A percentile compares a stretch with the other conserved stretches of the same genome.
These are phyloP conservation scores for Stagonosporopsis cucurbitacearum DNA, from an alignment of 2,329 filamentous ascomycete genomes.

Conservation along the genomic window DNA sequence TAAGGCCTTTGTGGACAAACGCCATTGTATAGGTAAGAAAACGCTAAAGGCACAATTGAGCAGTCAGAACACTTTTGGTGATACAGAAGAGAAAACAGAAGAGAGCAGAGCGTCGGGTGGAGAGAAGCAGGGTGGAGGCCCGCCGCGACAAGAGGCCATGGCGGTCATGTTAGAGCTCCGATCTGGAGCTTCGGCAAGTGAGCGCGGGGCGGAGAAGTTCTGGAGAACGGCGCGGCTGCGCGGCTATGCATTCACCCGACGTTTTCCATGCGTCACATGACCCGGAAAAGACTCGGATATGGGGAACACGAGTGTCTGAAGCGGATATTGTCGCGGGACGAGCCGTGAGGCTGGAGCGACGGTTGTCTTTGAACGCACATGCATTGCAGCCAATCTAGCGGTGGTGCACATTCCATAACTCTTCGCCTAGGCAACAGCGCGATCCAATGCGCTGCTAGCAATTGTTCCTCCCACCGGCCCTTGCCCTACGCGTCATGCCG, in stretches of 20 bases:
- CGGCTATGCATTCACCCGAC: slow-evolving; percentile 35
- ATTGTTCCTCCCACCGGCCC: slow-evolving; percentile 13
- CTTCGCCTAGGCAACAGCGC: not conserved
- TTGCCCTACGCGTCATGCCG: slow-evolving; percentile 7
- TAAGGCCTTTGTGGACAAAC: slow-evolving; percentile 67
- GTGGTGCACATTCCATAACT: slow-evolving; percentile 8
- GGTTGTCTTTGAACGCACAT: slow-evolving; percentile 15
- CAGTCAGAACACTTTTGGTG: slow-evolving; percentile 6
- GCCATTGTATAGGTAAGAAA: slow-evolving; percentile 44
- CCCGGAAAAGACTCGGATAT: slow-evolving; percentile 24
- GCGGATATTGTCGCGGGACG: slow-evolving; percentile 9
- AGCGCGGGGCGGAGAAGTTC: slow-evolving; percentile 33
- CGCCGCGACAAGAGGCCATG: slow-evolving; percentile 30
- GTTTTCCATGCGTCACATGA: slow-evolving; percentile 16
- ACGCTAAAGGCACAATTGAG: slow-evolving; percentile 19
- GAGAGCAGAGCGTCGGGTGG: slow-evolving; percentile 12
- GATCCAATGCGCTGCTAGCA: slow-evolving; percentile 7
- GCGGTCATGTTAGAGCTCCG: slow-evolving; percentile 29
- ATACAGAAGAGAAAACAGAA: slow-evolving; percentile 13
- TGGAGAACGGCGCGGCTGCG: slow-evolving; percentile 21
- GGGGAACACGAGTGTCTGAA: not conserved
- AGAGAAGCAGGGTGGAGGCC: slow-evolving; percentile 12
- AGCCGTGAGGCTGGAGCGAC: slow-evolving; percentile 8
- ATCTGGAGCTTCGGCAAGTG: slow-evolving; percentile 46
- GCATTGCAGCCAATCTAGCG: slow-evolving; percentile 18